Percentiles rank a stretch among this genome's conserved stretches.
phyloP scores from a whole-genome alignment of 2,329 filamentous ascomycete genomes.

The Neonectria ditissima region DNA sequence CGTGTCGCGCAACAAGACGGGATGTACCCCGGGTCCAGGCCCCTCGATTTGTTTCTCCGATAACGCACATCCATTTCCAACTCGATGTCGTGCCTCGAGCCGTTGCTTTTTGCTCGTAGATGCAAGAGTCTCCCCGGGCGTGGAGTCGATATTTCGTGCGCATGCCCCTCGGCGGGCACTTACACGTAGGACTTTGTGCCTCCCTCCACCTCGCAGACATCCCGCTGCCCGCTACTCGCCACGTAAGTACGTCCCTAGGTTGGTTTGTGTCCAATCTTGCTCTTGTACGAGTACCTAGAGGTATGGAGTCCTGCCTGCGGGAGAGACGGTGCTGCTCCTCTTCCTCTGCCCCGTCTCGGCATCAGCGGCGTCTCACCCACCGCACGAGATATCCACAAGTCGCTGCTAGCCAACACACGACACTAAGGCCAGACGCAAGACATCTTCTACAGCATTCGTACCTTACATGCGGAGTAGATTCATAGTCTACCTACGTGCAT shows the following conservation, averaged over 20 bases:
- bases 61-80: constrained; percentile 15
- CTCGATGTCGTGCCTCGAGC: neutral
- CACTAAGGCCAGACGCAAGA: constrained; percentile 20
- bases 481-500: neutral
- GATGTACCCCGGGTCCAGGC: constrained; percentile 7
- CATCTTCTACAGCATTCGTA: constrained; percentile 1
- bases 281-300: neutral
- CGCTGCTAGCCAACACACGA: constrained; percentile 24
- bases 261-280: neutral
- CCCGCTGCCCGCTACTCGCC: neutral
- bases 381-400: constrained; percentile 20
- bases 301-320: neutral
- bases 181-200: constrained; percentile 11
- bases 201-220: neutral
- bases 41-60: constrained; percentile 16
- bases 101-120: constrained; percentile 10
- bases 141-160: constrained; percentile 1
- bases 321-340: neutral
- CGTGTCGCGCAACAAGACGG: constrained; percentile 32
- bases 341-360: constrained; percentile 1
- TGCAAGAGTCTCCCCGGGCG: neutral
- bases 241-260: neutral
- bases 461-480: neutral
- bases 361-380: neutral
- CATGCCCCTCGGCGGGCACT: constrained; percentile 1